These are phyloP conservation scores for Cerioporus squamosus DNA, from an alignment of 1,284 basidiomycete species.

Conservation along the genomic window DNA sequence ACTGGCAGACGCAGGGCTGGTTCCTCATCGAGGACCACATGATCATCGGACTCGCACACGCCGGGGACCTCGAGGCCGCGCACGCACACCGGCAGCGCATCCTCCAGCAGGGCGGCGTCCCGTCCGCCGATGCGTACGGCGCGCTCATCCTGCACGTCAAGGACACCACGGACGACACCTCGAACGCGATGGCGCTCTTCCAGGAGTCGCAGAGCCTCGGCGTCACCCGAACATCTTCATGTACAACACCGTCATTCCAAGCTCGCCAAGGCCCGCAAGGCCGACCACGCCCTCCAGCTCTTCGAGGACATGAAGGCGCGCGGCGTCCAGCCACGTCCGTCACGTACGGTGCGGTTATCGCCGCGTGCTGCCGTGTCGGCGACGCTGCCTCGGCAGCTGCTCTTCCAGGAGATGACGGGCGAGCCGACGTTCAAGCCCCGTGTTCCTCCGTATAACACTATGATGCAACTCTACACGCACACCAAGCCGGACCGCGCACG, in stretches of 20 bases:
- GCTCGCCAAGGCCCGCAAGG: constrained; percentile 90
- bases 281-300: constrained; percentile 83
- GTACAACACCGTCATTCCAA: constrained; percentile 98
- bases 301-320: constrained; percentile 85
- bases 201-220: constrained; percentile 76
- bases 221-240: constrained; percentile 82
- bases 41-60: constrained; percentile 84
- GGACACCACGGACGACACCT: constrained; percentile 93
- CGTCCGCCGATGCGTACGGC: constrained; percentile 89
- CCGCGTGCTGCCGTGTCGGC: constrained; percentile 93
- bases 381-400: constrained; percentile 82
- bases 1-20: constrained; percentile 68
- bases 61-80: constrained; percentile 79
- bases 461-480: constrained; percentile 97
- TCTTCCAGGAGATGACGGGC: constrained; percentile 87
- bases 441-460: constrained; percentile 95
- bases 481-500: constrained; percentile 86
- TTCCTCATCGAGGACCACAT: constrained; percentile 84
- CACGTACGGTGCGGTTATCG: constrained; percentile 95
- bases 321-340: constrained; percentile 75
- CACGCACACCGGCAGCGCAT: constrained; percentile 84
- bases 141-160: constrained; percentile 86
- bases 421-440: constrained; percentile 83
- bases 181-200: constrained; percentile 84
- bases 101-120: constrained; percentile 76